A percentile compares a stretch with the other conserved stretches of the same genome.
Evolutionary conservation across 257 asterid species (phyloP).

Genomic region (Ocimum tenuiflorum): DNA sequence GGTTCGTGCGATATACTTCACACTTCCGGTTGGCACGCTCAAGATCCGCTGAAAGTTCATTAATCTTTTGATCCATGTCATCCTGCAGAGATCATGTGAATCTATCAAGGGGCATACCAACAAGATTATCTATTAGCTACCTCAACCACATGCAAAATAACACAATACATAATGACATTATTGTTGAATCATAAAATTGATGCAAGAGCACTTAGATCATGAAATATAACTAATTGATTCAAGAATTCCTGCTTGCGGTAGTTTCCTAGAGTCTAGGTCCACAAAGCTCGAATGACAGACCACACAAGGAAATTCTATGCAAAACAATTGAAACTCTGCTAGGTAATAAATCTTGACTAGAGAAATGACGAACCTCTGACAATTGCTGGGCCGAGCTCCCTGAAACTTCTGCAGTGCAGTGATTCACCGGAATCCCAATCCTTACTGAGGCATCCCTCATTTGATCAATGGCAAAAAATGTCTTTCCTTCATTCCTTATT

Average conservation of each 20-base stretch:
- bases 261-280: background rate
- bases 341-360: conserved; percentile 7
- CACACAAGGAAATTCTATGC: background rate
- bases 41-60: conserved; percentile 53
- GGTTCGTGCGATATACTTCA: conserved; percentile 71
- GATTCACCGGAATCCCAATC: conserved; percentile 27
- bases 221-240: background rate
- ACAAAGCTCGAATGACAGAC: background rate
- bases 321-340: background rate
- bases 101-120: background rate
- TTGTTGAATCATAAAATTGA: background rate
- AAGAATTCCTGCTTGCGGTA: too few species aligned
- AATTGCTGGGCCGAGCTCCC: conserved; percentile 47
- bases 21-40: conserved; percentile 67
- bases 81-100: conserved; percentile 39
- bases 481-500: conserved; percentile 50
- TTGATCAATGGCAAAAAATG: conserved; percentile 39
- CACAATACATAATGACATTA: background rate
- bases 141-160: background rate
- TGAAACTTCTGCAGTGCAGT: conserved; percentile 30
- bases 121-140: background rate
- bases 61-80: conserved; percentile 70
- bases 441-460: conserved; percentile 30
- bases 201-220: background rate
- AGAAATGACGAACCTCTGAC: conserved; percentile 59